Evolutionary conservation across 371 early-diverging fungal genomes (phyloP), one percentile per base, ranked within the genome.

Genomic region (Apophysomyces ossiformis): DNA sequence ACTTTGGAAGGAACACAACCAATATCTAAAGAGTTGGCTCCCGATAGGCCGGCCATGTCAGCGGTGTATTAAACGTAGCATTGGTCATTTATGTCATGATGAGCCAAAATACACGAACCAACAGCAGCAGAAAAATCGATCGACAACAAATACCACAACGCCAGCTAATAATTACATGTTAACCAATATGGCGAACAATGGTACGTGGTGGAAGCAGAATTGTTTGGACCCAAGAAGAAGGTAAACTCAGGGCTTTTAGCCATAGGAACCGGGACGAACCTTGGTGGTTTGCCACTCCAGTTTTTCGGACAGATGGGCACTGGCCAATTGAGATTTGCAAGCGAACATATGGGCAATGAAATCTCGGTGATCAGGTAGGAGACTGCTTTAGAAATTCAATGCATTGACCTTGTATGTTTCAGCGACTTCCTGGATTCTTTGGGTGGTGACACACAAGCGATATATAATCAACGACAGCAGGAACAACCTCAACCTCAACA

Each of bases 21-120:
- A 21, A 18, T 18, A 50, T 16, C n/a, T 50, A 21, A 21, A 5
- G 9, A 5, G 5, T 21, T 18, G 7, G 21, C 8, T 50, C 21
- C 35, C 2, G 9, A 18, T 21, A 89, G 91, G 89, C 43, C 89
- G 97, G 18, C 97, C 97, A 18, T 97, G 97, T 76, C 92, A 93
- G 71, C 90, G 97, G 35, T 97, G 97, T 76, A 93, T 97, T 57
- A 94, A 94, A 75, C 87, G 96, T 45, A 92, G 90, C 70, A 97
- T 97, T 67, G 93, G 93, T 9, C 93, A 95, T 70, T 74, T 95
- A 63, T 97, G 97, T 76, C 92, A 92, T 50, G 95, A 97, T 73
- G 93, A 95, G 69, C 79, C 87, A 5, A 89, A 87, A 60, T 78
- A 69, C 35, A 57, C 73, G 21, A 64, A 45, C 60, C 43, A 63